Percentiles rank a stretch among this genome's conserved stretches.
These are phyloP conservation scores for Glebionis coronaria DNA, from an alignment of 129 eudicot species.

Conservation along the genomic window DNA sequence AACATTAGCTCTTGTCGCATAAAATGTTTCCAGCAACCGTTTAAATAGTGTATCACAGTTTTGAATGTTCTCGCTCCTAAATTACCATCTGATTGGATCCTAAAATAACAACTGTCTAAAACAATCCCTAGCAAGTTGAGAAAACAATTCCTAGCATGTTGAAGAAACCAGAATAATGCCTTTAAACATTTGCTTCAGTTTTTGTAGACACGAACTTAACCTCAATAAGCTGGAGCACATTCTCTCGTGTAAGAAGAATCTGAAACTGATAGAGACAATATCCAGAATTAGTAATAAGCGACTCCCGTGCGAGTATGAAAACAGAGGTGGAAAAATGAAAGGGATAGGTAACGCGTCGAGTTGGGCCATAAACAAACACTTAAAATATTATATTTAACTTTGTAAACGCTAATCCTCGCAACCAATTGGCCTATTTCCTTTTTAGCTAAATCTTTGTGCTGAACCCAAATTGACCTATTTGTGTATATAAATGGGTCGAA, in stretches of 20 bases:
- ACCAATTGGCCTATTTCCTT: not conserved
- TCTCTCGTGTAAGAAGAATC: slow-evolving; percentile 23
- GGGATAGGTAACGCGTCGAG: too few species aligned
- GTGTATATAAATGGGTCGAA: not conserved
- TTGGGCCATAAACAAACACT: too few species aligned
- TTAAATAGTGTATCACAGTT: too few species aligned
- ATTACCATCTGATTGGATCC: too few species aligned
- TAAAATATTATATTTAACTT: too few species aligned
- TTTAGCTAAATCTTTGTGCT: not conserved
- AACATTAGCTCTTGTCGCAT: too few species aligned
- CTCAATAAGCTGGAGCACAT: slow-evolving; percentile 17
- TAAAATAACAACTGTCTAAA: not conserved
- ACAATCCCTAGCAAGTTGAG: not conserved
- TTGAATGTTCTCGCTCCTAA: too few species aligned
- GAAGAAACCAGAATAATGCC: not conserved
- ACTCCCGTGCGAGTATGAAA: too few species aligned
- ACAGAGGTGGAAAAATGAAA: too few species aligned
- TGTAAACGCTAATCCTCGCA: not conserved
- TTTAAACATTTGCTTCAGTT: slow-evolving; percentile 1
- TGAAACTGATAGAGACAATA: slow-evolving; percentile 6
- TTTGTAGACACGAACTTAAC: not conserved
- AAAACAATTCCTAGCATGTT: slow-evolving; percentile 1
- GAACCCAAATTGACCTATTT: not conserved
- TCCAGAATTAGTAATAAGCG: slow-evolving; percentile 4
- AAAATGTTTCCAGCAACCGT: too few species aligned